Evolutionary conservation across 805 yeast genomes (phyloP), one percentile per base, ranked within the genome.

Genomic region (Lachancea lanzarotensis): DNA sequence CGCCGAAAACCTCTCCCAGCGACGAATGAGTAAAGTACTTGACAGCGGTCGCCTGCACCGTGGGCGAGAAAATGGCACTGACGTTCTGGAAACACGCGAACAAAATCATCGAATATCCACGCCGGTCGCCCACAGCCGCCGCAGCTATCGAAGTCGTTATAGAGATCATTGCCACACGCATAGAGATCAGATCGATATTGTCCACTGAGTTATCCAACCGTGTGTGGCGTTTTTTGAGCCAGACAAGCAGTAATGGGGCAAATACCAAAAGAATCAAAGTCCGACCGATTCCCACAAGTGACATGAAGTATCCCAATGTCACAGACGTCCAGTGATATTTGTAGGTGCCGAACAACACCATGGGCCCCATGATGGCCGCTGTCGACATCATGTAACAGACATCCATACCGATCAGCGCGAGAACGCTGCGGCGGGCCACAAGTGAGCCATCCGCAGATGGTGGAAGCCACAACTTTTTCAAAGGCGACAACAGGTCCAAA

Each of bases 1-100:
- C 87, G 9, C 91, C 89, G 64, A 82, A 83, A 15, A 81, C 69
- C 59, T 82, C 88, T 15, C 95, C 95, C 3, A 78, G 71, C 49
- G 73, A 73, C 12, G 73, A 70, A 34, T 77, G 78, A 1, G 78
- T 76, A 48, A 72, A 75, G 59, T 80, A 79, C 58, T 84, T 84
- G 43, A 80, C 70, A 10, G 82, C 63, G 1, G 84, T 52, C 0
- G 83, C 71, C 54, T 78, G 82, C 10, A 82, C 50, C 0, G 81
- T 70, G 1, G 93, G 91, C 0, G 76, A 66, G 1, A 72, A 67
- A 3, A 79, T 45, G 0, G 80, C 66, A 1, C 80, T 76, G 34
- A 81, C 55, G 0, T 81, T 63, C 2, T 72, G 63, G 11, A 79
- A 56, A 0, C 66, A 30, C 0, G 70, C 63, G 19, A 66, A 65